Evolutionary conservation across 2,329 filamentous ascomycete genomes (phyloP).

Genomic region (Xylaria sp.): DNA sequence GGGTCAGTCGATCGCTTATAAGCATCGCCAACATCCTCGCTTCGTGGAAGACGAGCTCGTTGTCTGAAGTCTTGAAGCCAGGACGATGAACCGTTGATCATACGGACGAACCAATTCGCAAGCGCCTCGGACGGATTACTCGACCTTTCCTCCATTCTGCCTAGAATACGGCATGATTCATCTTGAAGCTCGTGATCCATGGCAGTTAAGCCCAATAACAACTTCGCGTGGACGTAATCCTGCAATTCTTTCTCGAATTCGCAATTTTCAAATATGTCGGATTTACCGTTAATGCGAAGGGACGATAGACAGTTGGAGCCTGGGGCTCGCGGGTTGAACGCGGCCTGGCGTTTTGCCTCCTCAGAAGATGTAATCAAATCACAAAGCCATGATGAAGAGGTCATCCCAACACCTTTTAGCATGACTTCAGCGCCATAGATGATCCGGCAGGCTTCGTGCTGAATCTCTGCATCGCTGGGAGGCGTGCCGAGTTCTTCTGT

Average conservation of each 20-base stretch:
- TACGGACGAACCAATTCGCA: constrained; percentile 66
- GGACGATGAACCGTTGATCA: constrained; percentile 60
- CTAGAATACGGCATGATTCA: constrained; percentile 68
- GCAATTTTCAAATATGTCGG: constrained; percentile 67
- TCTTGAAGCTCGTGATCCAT: constrained; percentile 70
- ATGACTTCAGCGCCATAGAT: constrained; percentile 65
- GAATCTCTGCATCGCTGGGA: constrained; percentile 64
- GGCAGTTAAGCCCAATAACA: constrained; percentile 66
- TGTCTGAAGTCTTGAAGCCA: constrained; percentile 68
- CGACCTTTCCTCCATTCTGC: constrained; percentile 65
- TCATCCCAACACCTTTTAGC: constrained; percentile 54
- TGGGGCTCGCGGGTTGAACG: constrained; percentile 59
- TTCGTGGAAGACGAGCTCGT: constrained; percentile 67
- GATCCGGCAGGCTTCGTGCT: constrained; percentile 68
- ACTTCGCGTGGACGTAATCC: constrained; percentile 63
- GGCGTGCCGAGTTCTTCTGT: constrained; percentile 54
- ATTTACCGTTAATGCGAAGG: constrained; percentile 68
- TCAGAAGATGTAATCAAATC: constrained; percentile 66
- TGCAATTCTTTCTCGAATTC: constrained; percentile 66
- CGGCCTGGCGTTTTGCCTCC: constrained; percentile 56
- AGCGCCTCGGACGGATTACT: constrained; percentile 61
- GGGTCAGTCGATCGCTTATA: constrained; percentile 63
- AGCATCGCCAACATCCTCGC: constrained; percentile 63
- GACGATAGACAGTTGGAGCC: constrained; percentile 60
- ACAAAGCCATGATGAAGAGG: constrained; percentile 64